Conservation (phyloP, 768 basidiomycete genomes). For the Porphyrellus cyaneotinctus region DNA sequence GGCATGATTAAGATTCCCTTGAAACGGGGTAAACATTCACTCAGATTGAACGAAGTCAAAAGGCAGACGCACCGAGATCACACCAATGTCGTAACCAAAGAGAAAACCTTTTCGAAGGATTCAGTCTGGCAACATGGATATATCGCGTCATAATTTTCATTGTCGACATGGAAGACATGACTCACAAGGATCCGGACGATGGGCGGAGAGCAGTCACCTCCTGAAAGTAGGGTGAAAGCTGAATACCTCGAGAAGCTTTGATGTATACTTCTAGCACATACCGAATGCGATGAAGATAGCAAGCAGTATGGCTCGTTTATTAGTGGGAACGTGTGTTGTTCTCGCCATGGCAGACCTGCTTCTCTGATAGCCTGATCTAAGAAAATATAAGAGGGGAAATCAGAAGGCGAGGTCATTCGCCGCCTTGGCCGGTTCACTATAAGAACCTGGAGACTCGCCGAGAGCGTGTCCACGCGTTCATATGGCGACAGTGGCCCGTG, state of each 20-base stretch:
- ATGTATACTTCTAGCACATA: neutral
- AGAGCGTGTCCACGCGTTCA: neutral
- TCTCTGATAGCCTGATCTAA: neutral
- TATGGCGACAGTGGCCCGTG: neutral
- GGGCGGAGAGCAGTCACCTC: slow-evolving; percentile 1
- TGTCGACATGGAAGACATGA: neutral
- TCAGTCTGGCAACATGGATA: slow-evolving; percentile 2
- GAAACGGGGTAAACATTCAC: neutral
- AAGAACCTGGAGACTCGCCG: neutral
- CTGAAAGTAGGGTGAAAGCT: neutral
- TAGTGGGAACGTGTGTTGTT: slow-evolving; percentile 7
- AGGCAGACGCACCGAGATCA: slow-evolving; percentile 10
- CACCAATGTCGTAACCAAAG: slow-evolving; percentile 15
- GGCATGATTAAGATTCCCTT: slow-evolving; percentile 17
- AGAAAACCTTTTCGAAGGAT: slow-evolving; percentile 7
- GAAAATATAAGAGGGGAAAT: neutral
- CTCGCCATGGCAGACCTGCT: neutral
- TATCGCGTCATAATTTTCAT: neutral
- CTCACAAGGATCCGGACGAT: neutral
- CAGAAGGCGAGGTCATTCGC: neutral
- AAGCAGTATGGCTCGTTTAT: slow-evolving; percentile 9
- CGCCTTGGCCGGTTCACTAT: neutral
- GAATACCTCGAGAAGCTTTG: neutral
- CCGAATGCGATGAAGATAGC: slow-evolving; percentile 16
- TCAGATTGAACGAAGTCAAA: neutral